Percentiles rank a stretch among this genome's conserved stretches.
These are phyloP conservation scores for Penicillium freii DNA, from an alignment of 2,329 filamentous ascomycete genomes.

Conservation along the genomic window DNA sequence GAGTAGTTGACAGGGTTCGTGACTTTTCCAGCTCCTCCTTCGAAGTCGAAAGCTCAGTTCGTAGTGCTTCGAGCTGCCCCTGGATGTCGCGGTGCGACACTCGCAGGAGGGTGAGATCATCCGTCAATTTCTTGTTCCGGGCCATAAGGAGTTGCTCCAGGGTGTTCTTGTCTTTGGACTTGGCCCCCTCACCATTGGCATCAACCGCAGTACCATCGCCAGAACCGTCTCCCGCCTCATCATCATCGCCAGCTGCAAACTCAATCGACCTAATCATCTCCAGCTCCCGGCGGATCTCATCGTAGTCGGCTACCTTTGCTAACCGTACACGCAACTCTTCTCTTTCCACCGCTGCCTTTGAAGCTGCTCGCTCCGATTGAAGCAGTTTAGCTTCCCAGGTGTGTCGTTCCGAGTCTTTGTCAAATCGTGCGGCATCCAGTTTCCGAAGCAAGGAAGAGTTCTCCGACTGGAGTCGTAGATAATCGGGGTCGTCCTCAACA, in stretches of 20 bases:
- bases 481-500: conserved; percentile 85
- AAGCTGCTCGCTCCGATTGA: conserved; percentile 74
- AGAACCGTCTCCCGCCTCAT: conserved; percentile 49
- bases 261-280: conserved; percentile 98
- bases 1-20: conserved; percentile 77
- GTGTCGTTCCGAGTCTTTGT: conserved; percentile 77
- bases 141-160: conserved; percentile 87
- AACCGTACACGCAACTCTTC: conserved; percentile 78
- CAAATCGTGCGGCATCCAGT: conserved; percentile 76
- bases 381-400: conserved; percentile 73
- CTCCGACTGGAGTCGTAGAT: conserved; percentile 84
- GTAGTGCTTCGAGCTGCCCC: conserved; percentile 71
- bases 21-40: conserved; percentile 84
- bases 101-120: conserved; percentile 87
- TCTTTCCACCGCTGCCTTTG: conserved; percentile 73
- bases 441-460: conserved; percentile 90
- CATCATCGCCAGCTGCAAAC: conserved; percentile 78
- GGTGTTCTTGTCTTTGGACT: conserved; percentile 67
- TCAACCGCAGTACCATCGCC: conserved; percentile 33
- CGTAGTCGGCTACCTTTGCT: conserved; percentile 88
- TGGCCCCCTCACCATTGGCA: conserved; percentile 51
- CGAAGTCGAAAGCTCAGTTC: conserved; percentile 77
- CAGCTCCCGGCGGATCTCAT: conserved; percentile 92
- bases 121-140: conserved; percentile 92
- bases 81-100: conserved; percentile 94